Base-by-base conservation (phyloP, 306 rosid species). In the Malus sylvestris region DNA sequence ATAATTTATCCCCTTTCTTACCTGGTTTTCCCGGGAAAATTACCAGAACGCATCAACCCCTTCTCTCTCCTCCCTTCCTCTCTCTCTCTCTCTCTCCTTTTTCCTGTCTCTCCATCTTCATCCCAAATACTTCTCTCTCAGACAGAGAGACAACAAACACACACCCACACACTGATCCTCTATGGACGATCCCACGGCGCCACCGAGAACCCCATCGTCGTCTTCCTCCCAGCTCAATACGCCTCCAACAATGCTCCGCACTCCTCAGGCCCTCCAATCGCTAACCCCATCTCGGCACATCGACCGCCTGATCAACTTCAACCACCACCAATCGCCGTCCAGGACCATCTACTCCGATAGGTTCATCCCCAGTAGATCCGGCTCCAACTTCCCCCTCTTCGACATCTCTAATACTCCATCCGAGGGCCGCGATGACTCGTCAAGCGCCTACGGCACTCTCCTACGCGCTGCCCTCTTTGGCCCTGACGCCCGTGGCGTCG, bases 311-410 rank as follows among this genome's bases (percentile, higher is more conserved):
- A 87, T 96, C 45, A 92, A 96, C 81, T 78, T 86, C 35, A 86
- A 85, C 68, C 93, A 92, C 88, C 86, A 83, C 65, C 81, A 68
- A 42, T 85, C 98, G 6, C 97, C 98, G 29, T 96, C 98, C 5
- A 82, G 91, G 72, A 80, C 99, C 40, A 96, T 96, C 57, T 96
- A 92, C 88, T 96, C 97, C 53, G 99, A 96, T 61, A 82, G 99
- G 74, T 96, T 96, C 66, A 96, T 96, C 14, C 99, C 99, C 0
- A 85, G 89, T 84, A 86, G 98, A 91, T 88, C 97, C 53, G 87
- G 88, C 32, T 93, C 98, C 58, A 93, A 93, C 63, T 93, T 93
- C 63, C 86, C 86, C 6, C 86, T 93, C 5, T 88, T 93, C 22
- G 88, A 89, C 68, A 71, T 90, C 40, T 40, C 70, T 32, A 74